A percentile compares a stretch with the other conserved stretches of the same genome.
phyloP scores from a whole-genome alignment of 2,329 filamentous ascomycete genomes.

The Aspergillus luchuensis region DNA sequence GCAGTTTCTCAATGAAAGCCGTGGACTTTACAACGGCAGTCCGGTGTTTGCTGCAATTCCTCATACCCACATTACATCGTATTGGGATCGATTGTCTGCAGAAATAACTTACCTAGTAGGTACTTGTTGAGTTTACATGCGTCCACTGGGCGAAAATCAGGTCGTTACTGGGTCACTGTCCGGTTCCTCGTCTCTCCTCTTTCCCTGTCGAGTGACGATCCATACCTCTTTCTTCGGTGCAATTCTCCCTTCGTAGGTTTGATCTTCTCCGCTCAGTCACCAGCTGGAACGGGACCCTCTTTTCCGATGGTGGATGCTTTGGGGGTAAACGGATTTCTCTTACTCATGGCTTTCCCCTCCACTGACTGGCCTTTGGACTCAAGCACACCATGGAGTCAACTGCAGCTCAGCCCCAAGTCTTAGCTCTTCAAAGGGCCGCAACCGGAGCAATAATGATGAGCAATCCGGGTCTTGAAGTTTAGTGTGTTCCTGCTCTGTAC shows the following conservation, averaged over 20 bases:
- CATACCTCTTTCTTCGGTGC: background rate
- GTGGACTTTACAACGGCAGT: no score
- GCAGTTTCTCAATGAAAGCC: background rate
- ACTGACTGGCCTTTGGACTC: background rate
- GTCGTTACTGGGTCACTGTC: background rate
- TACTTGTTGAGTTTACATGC: background rate
- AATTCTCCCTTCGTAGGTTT: background rate
- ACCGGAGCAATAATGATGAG: slow-evolving; percentile 16
- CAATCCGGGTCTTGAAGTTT: slow-evolving; percentile 6
- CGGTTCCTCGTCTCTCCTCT: background rate
- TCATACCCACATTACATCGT: no score
- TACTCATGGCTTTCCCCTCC: background rate
- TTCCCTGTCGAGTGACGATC: slow-evolving; percentile 14
- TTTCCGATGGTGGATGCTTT: background rate
- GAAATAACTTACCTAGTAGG: background rate
- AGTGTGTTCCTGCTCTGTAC: slow-evolving; percentile 1
- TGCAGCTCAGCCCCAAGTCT: background rate
- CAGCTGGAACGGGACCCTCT: background rate
- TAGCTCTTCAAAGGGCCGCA: slow-evolving; percentile 10
- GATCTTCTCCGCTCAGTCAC: background rate
- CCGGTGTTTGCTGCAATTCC: no score
- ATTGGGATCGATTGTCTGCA: no score
- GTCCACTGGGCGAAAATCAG: background rate
- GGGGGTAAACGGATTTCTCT: slow-evolving; percentile 1
- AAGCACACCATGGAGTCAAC: slow-evolving; percentile 12